A percentile compares a stretch with the other conserved stretches of the same genome.
Conservation (phyloP, 2,329 filamentous ascomycete genomes). For the Fusarium heterosporum region DNA sequence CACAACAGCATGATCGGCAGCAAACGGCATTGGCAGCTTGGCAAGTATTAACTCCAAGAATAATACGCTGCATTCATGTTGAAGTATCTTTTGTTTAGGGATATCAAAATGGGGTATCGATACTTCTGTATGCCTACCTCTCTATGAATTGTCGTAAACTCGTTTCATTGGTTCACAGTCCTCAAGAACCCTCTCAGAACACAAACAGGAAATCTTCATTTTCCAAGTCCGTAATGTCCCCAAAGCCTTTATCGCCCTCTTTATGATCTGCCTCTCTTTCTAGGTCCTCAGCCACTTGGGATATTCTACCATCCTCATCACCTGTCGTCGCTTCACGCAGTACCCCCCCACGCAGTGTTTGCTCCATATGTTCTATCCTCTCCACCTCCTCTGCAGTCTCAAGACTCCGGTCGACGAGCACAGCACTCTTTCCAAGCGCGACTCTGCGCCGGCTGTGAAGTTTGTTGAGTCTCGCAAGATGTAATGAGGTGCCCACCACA, state of each 20-base stretch:
- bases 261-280: conserved; percentile 19
- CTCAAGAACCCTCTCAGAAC: conserved; percentile 47
- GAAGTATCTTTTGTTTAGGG: not conserved
- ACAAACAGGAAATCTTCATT: conserved; percentile 75
- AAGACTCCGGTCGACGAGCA: conserved; percentile 70
- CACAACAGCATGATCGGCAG: conserved; percentile 2
- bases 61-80: not conserved
- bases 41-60: not conserved
- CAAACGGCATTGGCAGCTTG: conserved; percentile 20
- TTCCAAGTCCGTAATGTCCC: conserved; percentile 68
- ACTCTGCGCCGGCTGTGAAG: conserved; percentile 66
- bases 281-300: conserved; percentile 22
- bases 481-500: conserved; percentile 56
- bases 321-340: conserved; percentile 10
- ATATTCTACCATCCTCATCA: conserved; percentile 13
- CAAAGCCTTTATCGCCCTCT: conserved; percentile 48
- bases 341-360: conserved; percentile 24
- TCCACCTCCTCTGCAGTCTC: conserved; percentile 59
- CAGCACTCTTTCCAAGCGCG: conserved; percentile 68
- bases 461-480: conserved; percentile 65
- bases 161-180: not conserved
- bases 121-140: not conserved
- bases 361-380: conserved; percentile 50
- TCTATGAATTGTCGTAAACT: not conserved
- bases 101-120: not conserved